Base-by-base conservation (phyloP, 2,329 filamentous ascomycete species). In the Arthrobotrys musiformis region DNA sequence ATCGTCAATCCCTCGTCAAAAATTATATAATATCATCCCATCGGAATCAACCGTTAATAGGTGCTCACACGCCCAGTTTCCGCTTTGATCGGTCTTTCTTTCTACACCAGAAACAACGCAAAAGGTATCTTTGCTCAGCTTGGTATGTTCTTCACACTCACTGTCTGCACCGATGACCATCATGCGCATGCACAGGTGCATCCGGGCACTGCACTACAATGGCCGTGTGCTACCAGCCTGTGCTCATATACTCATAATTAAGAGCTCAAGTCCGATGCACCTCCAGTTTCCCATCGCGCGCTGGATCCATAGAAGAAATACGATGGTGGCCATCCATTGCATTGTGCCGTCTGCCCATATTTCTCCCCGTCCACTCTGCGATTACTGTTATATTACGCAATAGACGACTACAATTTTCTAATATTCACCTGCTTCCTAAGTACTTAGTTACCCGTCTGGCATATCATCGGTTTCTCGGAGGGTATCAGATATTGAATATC, bases 41-140 rank as follows among this genome's bases (percentile, higher is more conserved):
- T 44, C 50, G 58, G 42, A 62, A 28, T 19, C 54, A 46, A 28
- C 54, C 67, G 67, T 17, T 17, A 30, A 40, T 33, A 17, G 56
- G 58, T 54, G 52, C 63, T 76, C 63, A 30, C 54, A 69, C 46
- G 63, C 50, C 22, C 66, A 67, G 37, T 77, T 70, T 70, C 73
- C 60, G 28, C 22, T 46, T 67, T 28, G 15, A 68, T 66, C 37
- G 2, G 7, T 42, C 40, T 17, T 3, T 15, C 58, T 8, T 50
- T 35, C 48, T 61, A 33, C 61, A 67, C 69, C 68, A 67, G 46
- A 50, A 42, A 67, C 70, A 69, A 69, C 70, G 46, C 70, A 69
- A 24, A 50, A 35, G 56, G 60, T 28, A 52, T 61, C 40, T 44
- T 42, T 56, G 13, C 35, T 26, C n/a, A 2, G 28, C 28, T 35